Percentiles rank a stretch among this genome's conserved stretches.
Conservation (phyloP, 345 rosid genomes). For the Eucalyptus erythrocorys region DNA sequence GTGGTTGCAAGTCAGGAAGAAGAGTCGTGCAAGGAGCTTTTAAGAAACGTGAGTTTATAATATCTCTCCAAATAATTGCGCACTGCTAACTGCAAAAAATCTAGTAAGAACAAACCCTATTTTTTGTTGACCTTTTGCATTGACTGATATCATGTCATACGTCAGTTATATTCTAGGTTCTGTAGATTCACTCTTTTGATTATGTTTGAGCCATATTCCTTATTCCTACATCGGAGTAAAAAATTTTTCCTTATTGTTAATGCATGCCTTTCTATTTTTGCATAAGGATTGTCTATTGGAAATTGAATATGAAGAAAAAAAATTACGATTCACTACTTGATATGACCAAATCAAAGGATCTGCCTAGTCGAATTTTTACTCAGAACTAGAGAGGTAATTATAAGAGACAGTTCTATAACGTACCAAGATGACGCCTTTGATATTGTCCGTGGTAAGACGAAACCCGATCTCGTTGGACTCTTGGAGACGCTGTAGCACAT, state of each 20-base stretch:
- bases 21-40: neutral
- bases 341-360: neutral
- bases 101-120: neutral
- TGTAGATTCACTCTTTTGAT: neutral
- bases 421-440: neutral
- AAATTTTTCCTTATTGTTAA: neutral
- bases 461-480: neutral
- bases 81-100: neutral
- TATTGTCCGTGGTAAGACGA: neutral
- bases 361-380: neutral
- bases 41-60: neutral
- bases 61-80: neutral
- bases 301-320: neutral
- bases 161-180: neutral
- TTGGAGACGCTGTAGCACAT: neutral
- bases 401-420: neutral
- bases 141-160: neutral
- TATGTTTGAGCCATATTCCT: neutral
- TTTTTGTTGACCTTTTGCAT: neutral
- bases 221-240: neutral
- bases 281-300: neutral
- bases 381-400: neutral
- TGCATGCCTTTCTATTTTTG: neutral
- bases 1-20: neutral
- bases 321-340: neutral